Conservation (phyloP, 257 asterid species). For the Dorcoceras hygrometricum region DNA sequence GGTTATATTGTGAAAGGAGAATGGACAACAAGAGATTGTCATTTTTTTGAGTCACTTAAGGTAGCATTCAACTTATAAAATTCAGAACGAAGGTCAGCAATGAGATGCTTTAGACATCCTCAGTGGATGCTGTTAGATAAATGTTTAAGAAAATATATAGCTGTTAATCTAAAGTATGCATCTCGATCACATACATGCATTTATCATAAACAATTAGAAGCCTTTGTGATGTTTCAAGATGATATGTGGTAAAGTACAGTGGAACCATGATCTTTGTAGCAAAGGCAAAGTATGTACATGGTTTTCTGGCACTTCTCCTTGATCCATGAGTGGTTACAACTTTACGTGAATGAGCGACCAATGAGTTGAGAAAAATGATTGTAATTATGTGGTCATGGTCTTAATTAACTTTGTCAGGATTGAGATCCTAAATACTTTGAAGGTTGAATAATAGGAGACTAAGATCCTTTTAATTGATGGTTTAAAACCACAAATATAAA, state of each 20-base stretch:
- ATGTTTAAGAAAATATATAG: background rate
- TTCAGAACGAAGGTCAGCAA: background rate
- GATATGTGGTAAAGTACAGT: background rate
- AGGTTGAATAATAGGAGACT: no score
- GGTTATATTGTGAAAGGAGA: slow-evolving; percentile 1
- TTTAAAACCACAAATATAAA: no score
- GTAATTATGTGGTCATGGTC: no score
- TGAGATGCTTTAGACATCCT: slow-evolving; percentile 1
- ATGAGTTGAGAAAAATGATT: no score
- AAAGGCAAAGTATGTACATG: background rate
- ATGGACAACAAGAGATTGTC: background rate
- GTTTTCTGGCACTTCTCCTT: no score
- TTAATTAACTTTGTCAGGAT: no score
- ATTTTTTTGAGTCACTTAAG: slow-evolving; percentile 1
- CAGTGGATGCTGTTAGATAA: background rate
- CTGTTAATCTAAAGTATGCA: background rate
- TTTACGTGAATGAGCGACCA: no score
- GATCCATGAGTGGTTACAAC: no score
- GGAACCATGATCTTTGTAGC: background rate
- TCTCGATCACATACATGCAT: background rate
- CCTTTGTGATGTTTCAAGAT: background rate
- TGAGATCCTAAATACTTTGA: no score
- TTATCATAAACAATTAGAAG: background rate
- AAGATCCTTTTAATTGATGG: no score
- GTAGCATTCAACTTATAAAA: background rate